Evolutionary conservation across 1,284 basidiomycete species (phyloP), one percentile per base, ranked within the genome.

Genomic region (Sanghuangporus baumii): DNA sequence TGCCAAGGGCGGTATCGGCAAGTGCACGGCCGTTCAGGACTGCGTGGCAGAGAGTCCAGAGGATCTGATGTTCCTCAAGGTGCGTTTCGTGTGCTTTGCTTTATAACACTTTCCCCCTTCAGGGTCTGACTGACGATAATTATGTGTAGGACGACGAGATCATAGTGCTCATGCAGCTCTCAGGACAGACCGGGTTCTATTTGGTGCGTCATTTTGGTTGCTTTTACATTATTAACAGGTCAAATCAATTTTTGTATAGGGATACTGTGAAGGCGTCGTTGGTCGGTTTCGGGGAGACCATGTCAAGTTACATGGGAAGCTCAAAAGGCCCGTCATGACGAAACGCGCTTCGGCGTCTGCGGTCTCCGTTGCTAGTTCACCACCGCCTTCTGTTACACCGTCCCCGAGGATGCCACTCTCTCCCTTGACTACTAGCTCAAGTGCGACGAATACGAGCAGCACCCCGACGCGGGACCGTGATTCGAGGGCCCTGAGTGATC

Each of bases 181-280:
- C 80, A 0, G 80, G 82, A 5, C 70, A 77, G 12, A 76, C 82
- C 0, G 86, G 81, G 20, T 62, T 79, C 6, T 92, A 80, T 72
- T 76, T 92, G 18, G 89, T 91, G 64, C 66, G 84, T 81, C 41
- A 36, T 16, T 60, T 50, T 55, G 23, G 37, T 57, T 50, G 40
- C 12, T 26, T 51, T 6, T 61, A 2, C 59, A 23, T 11, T 16
- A 26, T 26, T 37, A 38, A 54, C 23, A 11, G 47, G 14, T 16
- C 47, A 37, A 41, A 41, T 12, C 40, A 12, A 41, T n/a, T 12
- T 23, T 20, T 57, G 56, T 62, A 8, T 67, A 91, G 81, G 91
- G 91, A 0, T 89, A 89, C 69, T 97, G 95, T 72, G 94, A 97
- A 76, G 94, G 91, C 57, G 92, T 96, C 54, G 88, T 96, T 2